These are phyloP conservation scores for Chytriomyces sp. DNA, from an alignment of 192 early-diverging fungal genomes.

Conservation along the genomic window DNA sequence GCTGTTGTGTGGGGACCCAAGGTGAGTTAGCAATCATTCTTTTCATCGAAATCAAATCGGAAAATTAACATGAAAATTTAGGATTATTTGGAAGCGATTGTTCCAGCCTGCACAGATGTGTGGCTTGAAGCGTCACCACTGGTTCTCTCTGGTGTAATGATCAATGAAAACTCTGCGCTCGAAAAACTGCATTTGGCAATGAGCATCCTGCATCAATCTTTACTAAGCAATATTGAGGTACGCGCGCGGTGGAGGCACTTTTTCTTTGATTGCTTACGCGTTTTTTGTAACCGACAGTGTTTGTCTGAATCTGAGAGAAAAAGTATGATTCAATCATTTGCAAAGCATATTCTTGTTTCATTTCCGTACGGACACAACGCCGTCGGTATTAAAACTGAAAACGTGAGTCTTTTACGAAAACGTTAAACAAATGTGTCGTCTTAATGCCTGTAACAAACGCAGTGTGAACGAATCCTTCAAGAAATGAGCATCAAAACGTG, in stretches of 20 bases:
- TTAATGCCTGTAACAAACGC: neutral
- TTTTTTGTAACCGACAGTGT: neutral
- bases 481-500: constrained; percentile 31
- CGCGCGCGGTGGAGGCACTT: too few species aligned
- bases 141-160: constrained; percentile 20
- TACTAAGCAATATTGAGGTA: neutral
- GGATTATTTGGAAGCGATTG: constrained; percentile 6
- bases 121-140: constrained; percentile 13
- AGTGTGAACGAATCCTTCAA: constrained; percentile 26
- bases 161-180: constrained; percentile 6
- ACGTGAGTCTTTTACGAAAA: neutral
- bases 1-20: neutral
- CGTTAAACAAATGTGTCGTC: too few species aligned
- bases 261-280: too few species aligned
- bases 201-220: constrained; percentile 9
- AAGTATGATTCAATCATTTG: neutral
- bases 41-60: neutral
- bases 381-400: constrained; percentile 24
- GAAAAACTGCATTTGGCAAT: constrained; percentile 22
- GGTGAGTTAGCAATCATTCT: neutral
- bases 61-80: neutral
- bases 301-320: neutral
- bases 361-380: constrained; percentile 27
- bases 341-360: constrained; percentile 23
- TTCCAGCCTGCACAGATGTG: constrained; percentile 19